Percentiles rank a stretch among this genome's conserved stretches.
These are phyloP conservation scores for Paracoccidioides lutzii DNA, from an alignment of 2,329 filamentous ascomycete species.

Conservation along the genomic window DNA sequence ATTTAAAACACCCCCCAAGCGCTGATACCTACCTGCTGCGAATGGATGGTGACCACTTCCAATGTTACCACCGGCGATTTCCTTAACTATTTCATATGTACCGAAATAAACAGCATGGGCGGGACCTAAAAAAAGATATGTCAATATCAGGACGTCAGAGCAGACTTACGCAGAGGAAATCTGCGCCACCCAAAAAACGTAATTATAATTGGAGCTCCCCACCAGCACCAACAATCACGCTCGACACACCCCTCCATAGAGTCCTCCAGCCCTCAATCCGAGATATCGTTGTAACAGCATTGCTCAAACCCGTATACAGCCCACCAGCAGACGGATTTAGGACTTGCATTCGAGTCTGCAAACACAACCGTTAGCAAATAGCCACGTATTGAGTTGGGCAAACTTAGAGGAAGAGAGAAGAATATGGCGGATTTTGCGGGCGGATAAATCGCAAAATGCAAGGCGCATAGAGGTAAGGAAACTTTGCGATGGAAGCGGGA, in stretches of 20 bases:
- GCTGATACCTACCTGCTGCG: slow-evolving; percentile 58
- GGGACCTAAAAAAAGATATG: slow-evolving; percentile 49
- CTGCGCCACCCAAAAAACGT: not conserved
- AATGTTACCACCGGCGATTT: slow-evolving; percentile 84
- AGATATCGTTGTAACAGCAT: slow-evolving; percentile 86
- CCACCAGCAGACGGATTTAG: slow-evolving; percentile 69
- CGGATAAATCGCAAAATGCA: not conserved
- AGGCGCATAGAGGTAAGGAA: not conserved
- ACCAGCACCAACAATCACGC: slow-evolving; percentile 92
- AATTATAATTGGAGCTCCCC: slow-evolving; percentile 21
- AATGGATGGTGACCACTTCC: slow-evolving; percentile 76
- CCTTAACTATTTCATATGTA: slow-evolving; percentile 94
- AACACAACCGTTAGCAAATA: not conserved
- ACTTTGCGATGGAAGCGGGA: not conserved
- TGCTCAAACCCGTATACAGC: slow-evolving; percentile 78
- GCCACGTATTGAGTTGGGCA: not conserved
- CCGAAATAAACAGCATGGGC: slow-evolving; percentile 98
- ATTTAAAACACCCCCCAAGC: not conserved
- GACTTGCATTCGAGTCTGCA: slow-evolving; percentile 93
- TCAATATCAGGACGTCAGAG: slow-evolving; percentile 13
- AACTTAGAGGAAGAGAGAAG: not conserved
- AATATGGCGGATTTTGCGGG: not conserved
- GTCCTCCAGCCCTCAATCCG: slow-evolving; percentile 78
- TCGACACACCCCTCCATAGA: slow-evolving; percentile 92
- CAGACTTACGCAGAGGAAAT: not conserved